These are phyloP conservation scores for Pachyrhizus erosus DNA, from an alignment of 306 rosid species.

Conservation along the genomic window DNA sequence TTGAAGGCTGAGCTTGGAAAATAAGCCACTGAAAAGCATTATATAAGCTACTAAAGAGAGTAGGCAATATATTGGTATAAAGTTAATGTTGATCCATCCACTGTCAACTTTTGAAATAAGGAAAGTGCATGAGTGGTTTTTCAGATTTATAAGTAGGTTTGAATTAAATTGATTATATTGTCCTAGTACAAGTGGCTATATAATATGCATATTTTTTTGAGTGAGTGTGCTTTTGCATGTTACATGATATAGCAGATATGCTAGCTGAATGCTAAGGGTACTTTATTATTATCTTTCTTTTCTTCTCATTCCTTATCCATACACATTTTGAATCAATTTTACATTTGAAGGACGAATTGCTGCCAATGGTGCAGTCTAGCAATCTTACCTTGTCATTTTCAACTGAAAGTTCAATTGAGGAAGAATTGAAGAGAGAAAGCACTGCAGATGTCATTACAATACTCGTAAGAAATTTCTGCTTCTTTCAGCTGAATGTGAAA, in stretches of 20 bases:
- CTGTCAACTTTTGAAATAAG: not conserved
- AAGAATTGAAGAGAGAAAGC: conserved; percentile 96
- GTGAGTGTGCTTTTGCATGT: conserved; percentile 15
- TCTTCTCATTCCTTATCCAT: conserved; percentile 3
- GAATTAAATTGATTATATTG: not conserved
- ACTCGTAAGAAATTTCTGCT: conserved; percentile 61
- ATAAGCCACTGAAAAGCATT: no score
- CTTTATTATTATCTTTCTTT: conserved; percentile 4
- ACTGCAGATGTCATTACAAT: conserved; percentile 93
- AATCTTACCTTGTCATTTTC: conserved; percentile 93
- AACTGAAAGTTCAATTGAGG: conserved; percentile 92
- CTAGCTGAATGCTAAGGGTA: not conserved
- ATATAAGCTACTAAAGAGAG: no score
- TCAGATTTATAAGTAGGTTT: conserved; percentile 6
- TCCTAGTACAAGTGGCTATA: conserved; percentile 9
- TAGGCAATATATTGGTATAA: not conserved
- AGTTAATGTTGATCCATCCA: conserved; percentile 1
- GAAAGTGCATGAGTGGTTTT: conserved; percentile 1
- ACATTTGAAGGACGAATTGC: conserved; percentile 81
- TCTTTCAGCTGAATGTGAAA: conserved; percentile 9
- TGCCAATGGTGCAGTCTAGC: conserved; percentile 77
- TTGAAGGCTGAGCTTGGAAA: no score
- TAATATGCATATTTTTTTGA: conserved; percentile 18
- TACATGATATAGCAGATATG: conserved; percentile 16
- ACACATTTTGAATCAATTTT: conserved; percentile 40